Evolutionary conservation across 2,329 filamentous ascomycete genomes (phyloP).

Genomic region (Pseudopithomyces maydicus): DNA sequence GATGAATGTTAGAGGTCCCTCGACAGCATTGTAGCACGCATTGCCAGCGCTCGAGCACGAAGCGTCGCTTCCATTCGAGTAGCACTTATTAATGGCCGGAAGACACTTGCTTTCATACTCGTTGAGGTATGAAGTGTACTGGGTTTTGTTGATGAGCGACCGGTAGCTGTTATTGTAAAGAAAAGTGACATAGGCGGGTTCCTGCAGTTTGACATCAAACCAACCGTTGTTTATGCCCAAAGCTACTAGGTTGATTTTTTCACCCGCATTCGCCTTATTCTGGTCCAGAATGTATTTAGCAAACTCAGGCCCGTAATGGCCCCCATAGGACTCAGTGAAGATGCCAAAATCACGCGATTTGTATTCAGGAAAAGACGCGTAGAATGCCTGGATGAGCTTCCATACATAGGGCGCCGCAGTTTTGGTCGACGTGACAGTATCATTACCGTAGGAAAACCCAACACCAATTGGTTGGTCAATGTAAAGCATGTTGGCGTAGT

Average conservation of each 20-base stretch:
- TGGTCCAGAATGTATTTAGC: constrained; percentile 50
- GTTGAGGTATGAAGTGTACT: constrained; percentile 60
- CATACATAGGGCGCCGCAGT: constrained; percentile 62
- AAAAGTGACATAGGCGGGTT: constrained; percentile 55
- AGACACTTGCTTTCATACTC: constrained; percentile 64
- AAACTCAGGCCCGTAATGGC: constrained; percentile 62
- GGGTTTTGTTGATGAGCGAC: constrained; percentile 34
- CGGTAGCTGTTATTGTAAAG: constrained; percentile 56
- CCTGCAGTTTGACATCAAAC: constrained; percentile 59
- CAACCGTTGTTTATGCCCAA: constrained; percentile 61
- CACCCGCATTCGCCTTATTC: constrained; percentile 42
- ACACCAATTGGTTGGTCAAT: constrained; percentile 69
- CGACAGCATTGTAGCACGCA: constrained; percentile 58
- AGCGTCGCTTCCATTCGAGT: constrained; percentile 52
- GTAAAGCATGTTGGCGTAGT: constrained; percentile 57
- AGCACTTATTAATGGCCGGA: constrained; percentile 59
- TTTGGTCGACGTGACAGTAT: constrained; percentile 56
- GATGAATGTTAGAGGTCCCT: constrained; percentile 53
- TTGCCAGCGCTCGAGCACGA: constrained; percentile 59
- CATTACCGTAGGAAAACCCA: constrained; percentile 65
- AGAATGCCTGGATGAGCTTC: constrained; percentile 64
- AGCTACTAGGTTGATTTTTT: constrained; percentile 53
- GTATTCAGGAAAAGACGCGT: constrained; percentile 58
- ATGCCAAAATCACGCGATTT: constrained; percentile 57
- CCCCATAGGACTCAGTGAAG: constrained; percentile 60